A percentile compares a stretch with the other conserved stretches of the same genome.
Evolutionary conservation across 768 basidiomycete genomes (phyloP).

Genomic region (Clitopilus passeckerianus): DNA sequence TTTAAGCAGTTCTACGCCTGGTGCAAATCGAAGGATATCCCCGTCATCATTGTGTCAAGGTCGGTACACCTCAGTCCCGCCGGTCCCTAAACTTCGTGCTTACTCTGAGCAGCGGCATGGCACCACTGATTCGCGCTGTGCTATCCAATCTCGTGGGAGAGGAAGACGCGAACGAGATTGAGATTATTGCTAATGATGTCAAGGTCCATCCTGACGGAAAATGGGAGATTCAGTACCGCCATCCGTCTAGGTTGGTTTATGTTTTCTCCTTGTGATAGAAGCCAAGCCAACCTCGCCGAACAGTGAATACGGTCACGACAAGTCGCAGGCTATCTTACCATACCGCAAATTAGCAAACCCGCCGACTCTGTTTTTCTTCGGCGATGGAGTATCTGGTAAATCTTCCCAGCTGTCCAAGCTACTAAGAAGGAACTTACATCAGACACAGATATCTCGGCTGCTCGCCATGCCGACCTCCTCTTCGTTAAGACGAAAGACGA

Average conservation of each 20-base stretch:
- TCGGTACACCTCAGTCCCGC: slow-evolving; percentile 18
- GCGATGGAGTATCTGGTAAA: slow-evolving; percentile 93
- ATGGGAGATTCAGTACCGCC: slow-evolving; percentile 85
- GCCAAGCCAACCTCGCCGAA: not conserved
- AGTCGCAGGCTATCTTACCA: slow-evolving; percentile 89
- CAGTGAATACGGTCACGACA: slow-evolving; percentile 93
- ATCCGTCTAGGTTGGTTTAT: slow-evolving; percentile 71
- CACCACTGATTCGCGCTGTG: slow-evolving; percentile 87
- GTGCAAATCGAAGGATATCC: slow-evolving; percentile 77
- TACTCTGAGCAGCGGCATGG: slow-evolving; percentile 69
- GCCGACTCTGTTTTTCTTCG: slow-evolving; percentile 93
- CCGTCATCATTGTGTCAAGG: slow-evolving; percentile 93
- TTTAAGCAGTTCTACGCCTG: slow-evolving; percentile 86
- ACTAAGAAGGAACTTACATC: not conserved
- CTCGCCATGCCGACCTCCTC: slow-evolving; percentile 87
- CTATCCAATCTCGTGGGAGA: slow-evolving; percentile 77
- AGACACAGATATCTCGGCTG: slow-evolving; percentile 80
- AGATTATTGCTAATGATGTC: slow-evolving; percentile 94
- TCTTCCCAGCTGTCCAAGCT: slow-evolving; percentile 1
- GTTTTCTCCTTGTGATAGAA: not conserved
- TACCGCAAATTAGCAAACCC: slow-evolving; percentile 68
- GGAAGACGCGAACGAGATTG: slow-evolving; percentile 68
- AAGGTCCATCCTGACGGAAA: slow-evolving; percentile 54
- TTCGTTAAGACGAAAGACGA: slow-evolving; percentile 83
- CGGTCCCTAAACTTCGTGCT: not conserved